Evolutionary conservation across 257 asterid genomes (phyloP).

Genomic region (Lycium barbarum): DNA sequence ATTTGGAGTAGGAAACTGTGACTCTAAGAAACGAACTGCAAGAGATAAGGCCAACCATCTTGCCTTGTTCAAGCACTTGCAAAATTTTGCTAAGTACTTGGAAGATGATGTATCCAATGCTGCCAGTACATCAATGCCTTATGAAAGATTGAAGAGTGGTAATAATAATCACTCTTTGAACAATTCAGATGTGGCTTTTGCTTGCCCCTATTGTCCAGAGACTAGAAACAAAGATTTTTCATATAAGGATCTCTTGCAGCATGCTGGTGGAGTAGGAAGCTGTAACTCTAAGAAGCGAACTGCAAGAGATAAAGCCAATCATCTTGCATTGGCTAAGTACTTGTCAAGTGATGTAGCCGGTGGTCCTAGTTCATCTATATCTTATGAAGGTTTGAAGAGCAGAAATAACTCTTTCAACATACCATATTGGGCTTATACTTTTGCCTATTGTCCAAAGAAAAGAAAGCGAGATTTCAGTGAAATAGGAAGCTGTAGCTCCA

Average conservation of each 20-base stretch:
- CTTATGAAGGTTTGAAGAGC: constrained; percentile 53
- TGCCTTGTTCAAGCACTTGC: constrained; percentile 69
- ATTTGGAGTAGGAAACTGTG: constrained; percentile 57
- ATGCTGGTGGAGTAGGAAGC: constrained; percentile 62
- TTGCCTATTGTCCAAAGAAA: constrained; percentile 81
- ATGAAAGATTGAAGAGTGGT: constrained; percentile 62
- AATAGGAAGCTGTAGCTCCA: constrained; percentile 57
- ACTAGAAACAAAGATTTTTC: constrained; percentile 57
- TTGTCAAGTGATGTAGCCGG: constrained; percentile 53
- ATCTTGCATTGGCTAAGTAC: constrained; percentile 73
- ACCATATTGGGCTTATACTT: constrained; percentile 61
- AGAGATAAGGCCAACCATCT: constrained; percentile 73
- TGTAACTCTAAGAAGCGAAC: constrained; percentile 65
- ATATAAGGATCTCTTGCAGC: constrained; percentile 75
- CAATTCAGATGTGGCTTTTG: constrained; percentile 54
- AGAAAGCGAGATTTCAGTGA: constrained; percentile 60
- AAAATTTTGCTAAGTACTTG: constrained; percentile 47
- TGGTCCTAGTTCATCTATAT: constrained; percentile 51
- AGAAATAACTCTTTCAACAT: constrained; percentile 59
- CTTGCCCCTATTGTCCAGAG: constrained; percentile 84
- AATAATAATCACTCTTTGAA: constrained; percentile 46
- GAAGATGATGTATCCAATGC: constrained; percentile 46
- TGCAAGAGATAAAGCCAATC: constrained; percentile 64
- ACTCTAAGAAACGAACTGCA: constrained; percentile 59
- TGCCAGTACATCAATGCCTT: constrained; percentile 53